Evolutionary conservation across 1,139 yeast species (phyloP).

Genomic region (Petasospora fabianii): DNA sequence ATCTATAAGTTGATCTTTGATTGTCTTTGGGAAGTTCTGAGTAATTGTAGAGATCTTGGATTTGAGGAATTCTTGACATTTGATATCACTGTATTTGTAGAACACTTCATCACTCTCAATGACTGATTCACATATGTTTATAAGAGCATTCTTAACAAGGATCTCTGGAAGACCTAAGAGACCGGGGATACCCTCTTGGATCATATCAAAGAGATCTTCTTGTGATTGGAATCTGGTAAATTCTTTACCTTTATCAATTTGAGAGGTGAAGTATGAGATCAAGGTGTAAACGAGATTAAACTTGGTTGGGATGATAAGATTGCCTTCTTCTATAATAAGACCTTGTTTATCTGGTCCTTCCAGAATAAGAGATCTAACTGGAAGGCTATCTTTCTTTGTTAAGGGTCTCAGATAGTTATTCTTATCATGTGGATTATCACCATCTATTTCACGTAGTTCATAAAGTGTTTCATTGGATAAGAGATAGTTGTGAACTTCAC

Average conservation of each 20-base stretch:
- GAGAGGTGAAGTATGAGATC: conserved; percentile 37
- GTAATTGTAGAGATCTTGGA: conserved; percentile 32
- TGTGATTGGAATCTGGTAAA: conserved; percentile 38
- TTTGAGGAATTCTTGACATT: conserved; percentile 34
- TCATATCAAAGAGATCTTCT: conserved; percentile 48
- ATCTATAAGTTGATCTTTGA: conserved; percentile 21
- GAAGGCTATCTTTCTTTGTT: conserved; percentile 28
- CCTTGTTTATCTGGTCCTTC: conserved; percentile 27
- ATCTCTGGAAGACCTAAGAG: conserved; percentile 32
- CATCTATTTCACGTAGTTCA: conserved; percentile 82
- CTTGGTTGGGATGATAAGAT: conserved; percentile 39
- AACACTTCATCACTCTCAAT: conserved; percentile 45
- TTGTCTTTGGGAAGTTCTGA: conserved; percentile 30
- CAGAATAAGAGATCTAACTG: conserved; percentile 33
- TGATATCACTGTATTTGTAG: conserved; percentile 39
- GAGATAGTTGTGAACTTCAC: conserved; percentile 4
- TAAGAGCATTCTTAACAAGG: conserved; percentile 29
- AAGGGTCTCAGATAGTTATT: conserved; percentile 19
- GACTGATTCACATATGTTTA: conserved; percentile 41
- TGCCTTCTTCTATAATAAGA: conserved; percentile 31
- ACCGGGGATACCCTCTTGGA: conserved; percentile 30
- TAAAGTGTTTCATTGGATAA: conserved; percentile 39
- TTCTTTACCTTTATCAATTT: conserved; percentile 21
- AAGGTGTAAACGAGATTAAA: conserved; percentile 43
- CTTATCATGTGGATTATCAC: conserved; percentile 66